Percentiles rank a stretch among this genome's conserved stretches.
Conservation (phyloP, 345 rosid genomes). For the Kernera saxatilis region DNA sequence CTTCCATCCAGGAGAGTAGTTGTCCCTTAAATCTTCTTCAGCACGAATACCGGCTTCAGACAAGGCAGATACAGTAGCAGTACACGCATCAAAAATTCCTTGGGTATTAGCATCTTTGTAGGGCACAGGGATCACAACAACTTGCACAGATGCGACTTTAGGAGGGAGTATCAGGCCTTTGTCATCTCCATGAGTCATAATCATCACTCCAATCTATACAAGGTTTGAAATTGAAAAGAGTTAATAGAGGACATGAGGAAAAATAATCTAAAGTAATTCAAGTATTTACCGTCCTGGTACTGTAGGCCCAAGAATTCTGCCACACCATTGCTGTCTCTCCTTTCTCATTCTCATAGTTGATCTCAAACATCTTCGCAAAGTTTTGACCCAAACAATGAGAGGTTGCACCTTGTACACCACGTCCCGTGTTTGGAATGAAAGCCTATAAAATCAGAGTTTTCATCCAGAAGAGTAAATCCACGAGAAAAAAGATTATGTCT, state of each 20-base stretch:
- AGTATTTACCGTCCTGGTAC: conserved; percentile 56
- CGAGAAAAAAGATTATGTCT: background rate
- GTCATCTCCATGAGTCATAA: conserved; percentile 96
- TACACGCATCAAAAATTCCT: conserved; percentile 85
- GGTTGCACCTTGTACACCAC: conserved; percentile 98
- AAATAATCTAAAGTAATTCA: background rate
- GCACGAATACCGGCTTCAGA: conserved; percentile 70
- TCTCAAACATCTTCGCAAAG: conserved; percentile 96
- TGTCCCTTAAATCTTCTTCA: conserved; percentile 74
- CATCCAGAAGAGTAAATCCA: background rate
- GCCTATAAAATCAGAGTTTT: conserved; percentile 42
- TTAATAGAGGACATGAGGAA: background rate
- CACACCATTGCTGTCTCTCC: conserved; percentile 88
- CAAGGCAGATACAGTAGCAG: conserved; percentile 61
- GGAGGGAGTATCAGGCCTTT: conserved; percentile 61
- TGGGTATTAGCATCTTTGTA: conserved; percentile 79
- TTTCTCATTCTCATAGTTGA: conserved; percentile 80
- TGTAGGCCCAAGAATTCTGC: conserved; percentile 99
- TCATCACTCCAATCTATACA: conserved; percentile 88
- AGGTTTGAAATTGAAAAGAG: conserved; percentile 1
- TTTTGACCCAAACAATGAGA: conserved; percentile 97
- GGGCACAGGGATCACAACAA: conserved; percentile 84
- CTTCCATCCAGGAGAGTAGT: conserved; percentile 98
- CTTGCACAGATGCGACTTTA: conserved; percentile 84
- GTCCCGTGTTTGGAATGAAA: conserved; percentile 93